Conservation (phyloP, 352 stramenopile species). For the Thraustochytrium sp. region DNA sequence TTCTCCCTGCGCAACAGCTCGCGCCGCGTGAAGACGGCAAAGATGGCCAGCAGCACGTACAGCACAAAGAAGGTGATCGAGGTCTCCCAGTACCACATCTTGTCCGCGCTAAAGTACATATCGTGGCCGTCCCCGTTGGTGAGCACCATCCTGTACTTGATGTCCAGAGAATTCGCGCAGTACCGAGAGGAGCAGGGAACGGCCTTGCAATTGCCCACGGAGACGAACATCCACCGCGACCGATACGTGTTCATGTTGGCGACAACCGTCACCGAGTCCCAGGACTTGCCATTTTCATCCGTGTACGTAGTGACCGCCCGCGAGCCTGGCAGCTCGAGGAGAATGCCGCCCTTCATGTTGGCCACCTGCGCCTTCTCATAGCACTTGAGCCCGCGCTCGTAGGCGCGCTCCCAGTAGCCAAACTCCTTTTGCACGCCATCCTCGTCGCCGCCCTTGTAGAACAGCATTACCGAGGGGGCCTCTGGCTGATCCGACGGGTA, state of each 20-base stretch:
- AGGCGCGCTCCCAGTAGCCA: slow-evolving; percentile 29
- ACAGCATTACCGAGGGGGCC: slow-evolving; percentile 16
- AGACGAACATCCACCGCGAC: slow-evolving; percentile 16
- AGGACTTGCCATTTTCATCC: neutral
- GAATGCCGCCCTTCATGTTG: neutral
- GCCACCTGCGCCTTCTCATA: slow-evolving; percentile 24
- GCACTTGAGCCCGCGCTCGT: slow-evolving; percentile 14
- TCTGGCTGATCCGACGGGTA: neutral
- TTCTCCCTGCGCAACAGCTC: neutral
- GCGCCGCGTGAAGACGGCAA: neutral
- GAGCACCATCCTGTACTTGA: neutral
- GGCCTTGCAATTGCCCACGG: slow-evolving; percentile 18
- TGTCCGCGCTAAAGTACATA: slow-evolving; percentile 40
- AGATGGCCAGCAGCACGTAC: neutral
- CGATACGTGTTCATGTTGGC: slow-evolving; percentile 3
- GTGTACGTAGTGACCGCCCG: neutral
- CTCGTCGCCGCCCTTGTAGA: slow-evolving; percentile 18
- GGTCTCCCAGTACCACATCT: neutral
- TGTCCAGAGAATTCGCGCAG: slow-evolving; percentile 23
- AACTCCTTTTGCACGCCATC: slow-evolving; percentile 35
- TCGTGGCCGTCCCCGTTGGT: slow-evolving; percentile 11
- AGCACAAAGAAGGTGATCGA: neutral
- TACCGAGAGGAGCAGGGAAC: neutral
- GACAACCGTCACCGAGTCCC: neutral
- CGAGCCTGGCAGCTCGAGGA: neutral